Evolutionary conservation across 2,329 filamentous ascomycete genomes (phyloP).

Genomic region (Ophiostoma montium): DNA sequence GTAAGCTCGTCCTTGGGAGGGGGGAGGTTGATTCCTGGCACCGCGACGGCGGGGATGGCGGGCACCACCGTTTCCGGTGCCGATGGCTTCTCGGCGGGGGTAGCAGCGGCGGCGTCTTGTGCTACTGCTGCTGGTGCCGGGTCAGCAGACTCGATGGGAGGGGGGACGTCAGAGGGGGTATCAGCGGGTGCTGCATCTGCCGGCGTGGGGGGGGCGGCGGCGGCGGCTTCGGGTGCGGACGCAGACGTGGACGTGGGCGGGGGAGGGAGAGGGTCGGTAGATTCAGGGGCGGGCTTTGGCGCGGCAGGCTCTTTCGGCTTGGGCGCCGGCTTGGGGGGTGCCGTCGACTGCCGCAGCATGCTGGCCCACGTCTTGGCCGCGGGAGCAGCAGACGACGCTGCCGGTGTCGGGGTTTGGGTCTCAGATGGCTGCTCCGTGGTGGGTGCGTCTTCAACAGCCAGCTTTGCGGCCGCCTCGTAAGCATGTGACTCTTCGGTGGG

Average conservation of each 20-base stretch:
- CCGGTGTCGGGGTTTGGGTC: constrained; percentile 19
- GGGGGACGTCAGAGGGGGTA: background rate
- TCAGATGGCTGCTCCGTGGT: constrained; percentile 13
- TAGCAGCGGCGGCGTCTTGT: too few species aligned
- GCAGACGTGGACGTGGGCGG: constrained; percentile 16
- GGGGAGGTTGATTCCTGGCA: constrained; percentile 41
- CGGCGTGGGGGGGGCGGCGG: constrained; percentile 1
- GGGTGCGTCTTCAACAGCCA: constrained; percentile 27
- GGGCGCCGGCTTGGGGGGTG: constrained; percentile 19
- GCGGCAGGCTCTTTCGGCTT: constrained; percentile 11
- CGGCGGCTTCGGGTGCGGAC: constrained; percentile 3
- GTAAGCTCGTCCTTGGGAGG: constrained; percentile 75
- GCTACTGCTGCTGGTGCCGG: constrained; percentile 15
- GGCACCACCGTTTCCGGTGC: constrained; percentile 22
- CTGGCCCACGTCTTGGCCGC: constrained; percentile 57
- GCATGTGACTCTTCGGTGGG: constrained; percentile 56
- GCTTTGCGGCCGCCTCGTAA: constrained; percentile 37
- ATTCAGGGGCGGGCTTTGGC: constrained; percentile 27
- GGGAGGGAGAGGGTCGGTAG: constrained; percentile 27
- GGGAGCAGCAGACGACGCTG: constrained; percentile 18
- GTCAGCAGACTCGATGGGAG: constrained; percentile 23
- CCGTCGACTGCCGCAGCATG: constrained; percentile 50
- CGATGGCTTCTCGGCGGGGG: constrained; percentile 19
- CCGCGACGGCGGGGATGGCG: constrained; percentile 25
- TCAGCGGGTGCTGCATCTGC: constrained; percentile 17